A percentile compares a stretch with the other conserved stretches of the same genome.
Evolutionary conservation across 176 grass and related monocot genomes (phyloP).

Genomic region (Ananas comosus): DNA sequence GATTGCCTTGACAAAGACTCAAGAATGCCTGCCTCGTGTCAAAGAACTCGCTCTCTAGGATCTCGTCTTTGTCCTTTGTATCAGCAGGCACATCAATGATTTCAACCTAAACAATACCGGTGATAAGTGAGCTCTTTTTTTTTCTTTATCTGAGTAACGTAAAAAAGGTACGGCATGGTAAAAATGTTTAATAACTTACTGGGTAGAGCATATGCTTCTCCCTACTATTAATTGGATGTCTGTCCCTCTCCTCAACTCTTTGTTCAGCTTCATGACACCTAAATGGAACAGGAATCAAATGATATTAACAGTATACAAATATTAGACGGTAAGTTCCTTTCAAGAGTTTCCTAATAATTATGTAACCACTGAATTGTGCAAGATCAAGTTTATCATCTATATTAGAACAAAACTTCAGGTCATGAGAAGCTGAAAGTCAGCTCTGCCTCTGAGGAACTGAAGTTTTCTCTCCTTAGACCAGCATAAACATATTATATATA

Average conservation of each 20-base stretch:
- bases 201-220: conserved; percentile 75
- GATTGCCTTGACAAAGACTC: conserved; percentile 98
- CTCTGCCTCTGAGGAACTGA: too few relatives aligned
- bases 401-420: not conserved
- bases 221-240: conserved; percentile 61
- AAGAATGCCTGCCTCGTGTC: conserved; percentile 96
- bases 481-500: too few relatives aligned
- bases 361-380: not conserved
- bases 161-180: conserved; percentile 6
- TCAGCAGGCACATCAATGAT: conserved; percentile 55
- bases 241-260: conserved; percentile 72
- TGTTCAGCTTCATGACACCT: conserved; percentile 76
- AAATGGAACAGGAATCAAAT: conserved; percentile 14
- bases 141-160: conserved; percentile 6
- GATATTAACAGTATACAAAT: not conserved
- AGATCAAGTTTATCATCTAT: not conserved
- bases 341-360: not conserved
- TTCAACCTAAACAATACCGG: conserved; percentile 48
- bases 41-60: conserved; percentile 98
- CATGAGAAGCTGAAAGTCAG: too few relatives aligned
- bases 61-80: conserved; percentile 97
- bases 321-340: not conserved
- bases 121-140: conserved; percentile 14
- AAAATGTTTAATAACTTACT: conserved; percentile 33
- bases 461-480: too few relatives aligned